Base-by-base conservation (phyloP, 2,329 filamentous ascomycete species). In the Sporothrix globosa region DNA sequence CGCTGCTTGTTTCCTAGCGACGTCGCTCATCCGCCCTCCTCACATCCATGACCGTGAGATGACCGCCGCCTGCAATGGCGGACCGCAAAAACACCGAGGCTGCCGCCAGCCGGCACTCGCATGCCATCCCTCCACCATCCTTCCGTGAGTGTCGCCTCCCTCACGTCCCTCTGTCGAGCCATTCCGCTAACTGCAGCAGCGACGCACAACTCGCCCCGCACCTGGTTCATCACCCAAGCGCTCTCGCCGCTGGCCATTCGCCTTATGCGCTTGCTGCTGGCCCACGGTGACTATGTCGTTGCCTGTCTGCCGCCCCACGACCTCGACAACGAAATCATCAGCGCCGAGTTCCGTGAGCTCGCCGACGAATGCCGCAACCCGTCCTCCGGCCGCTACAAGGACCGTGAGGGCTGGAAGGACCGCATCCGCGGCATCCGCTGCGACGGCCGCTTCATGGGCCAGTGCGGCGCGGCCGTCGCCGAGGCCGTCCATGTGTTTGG, bases 201-300 rank as follows among this genome's bases (percentile, higher is more conserved):
- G 73, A 89, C 87, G 27, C 87, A 90, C 79, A 90, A 90, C 77
- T 90, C 87, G 44, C 93, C 94, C 67, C 90, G 95, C 77, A 92
- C 95, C 76, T 98, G 96, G 96, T 90, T 99, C 77, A 83, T 99
- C 74, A 97, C 94, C 13, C 91, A 92, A 71, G 92, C 92, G 46
- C 87, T 95, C 72, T 95, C 93, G 48, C 93, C 95, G 14, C 87
- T 97, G 73, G 91, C 91, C 69, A 91, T 97, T 72, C 91, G 92
- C 60, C 86, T 97, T 71, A 91, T 93, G 69, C 89, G 91, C 69
- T 88, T 92, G 75, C 85, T 97, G 56, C 89, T 98, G 63, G 88
- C 88, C n/a, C 93, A 97, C 80, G 95, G 96, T 65, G 96, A 98
- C 80, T 94, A 91, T 78, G 91, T 97, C 61, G 91, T 95, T 63